These are phyloP conservation scores for Viola odorata DNA, from an alignment of 345 rosid species.

Conservation along the genomic window DNA sequence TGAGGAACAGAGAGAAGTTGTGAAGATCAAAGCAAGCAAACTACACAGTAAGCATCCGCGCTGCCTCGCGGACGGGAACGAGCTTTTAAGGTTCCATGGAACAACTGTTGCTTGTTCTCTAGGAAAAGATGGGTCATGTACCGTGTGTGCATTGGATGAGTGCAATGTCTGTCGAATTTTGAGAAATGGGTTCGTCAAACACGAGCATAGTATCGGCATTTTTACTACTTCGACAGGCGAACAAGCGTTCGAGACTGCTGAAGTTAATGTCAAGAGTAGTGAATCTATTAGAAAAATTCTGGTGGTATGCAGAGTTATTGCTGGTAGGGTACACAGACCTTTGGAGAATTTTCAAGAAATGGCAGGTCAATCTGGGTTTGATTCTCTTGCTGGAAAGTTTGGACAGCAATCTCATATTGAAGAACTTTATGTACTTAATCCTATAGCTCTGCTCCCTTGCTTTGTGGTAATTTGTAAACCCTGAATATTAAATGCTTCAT, in stretches of 20 bases:
- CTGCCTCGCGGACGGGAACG: slow-evolving; percentile 72
- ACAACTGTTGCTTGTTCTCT: slow-evolving; percentile 46
- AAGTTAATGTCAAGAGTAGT: slow-evolving; percentile 10
- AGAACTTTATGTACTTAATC: slow-evolving; percentile 49
- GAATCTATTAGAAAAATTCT: slow-evolving; percentile 29
- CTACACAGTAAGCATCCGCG: slow-evolving; percentile 52
- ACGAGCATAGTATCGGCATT: slow-evolving; percentile 31
- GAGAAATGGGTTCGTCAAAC: slow-evolving; percentile 41
- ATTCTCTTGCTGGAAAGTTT: slow-evolving; percentile 54
- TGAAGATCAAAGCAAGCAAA: slow-evolving; percentile 51
- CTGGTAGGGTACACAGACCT: slow-evolving; percentile 58
- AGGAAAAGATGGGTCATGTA: slow-evolving; percentile 31
- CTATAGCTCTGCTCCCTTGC: slow-evolving; percentile 68
- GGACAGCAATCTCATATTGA: slow-evolving; percentile 32
- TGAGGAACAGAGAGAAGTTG: slow-evolving; percentile 56
- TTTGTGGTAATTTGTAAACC: slow-evolving; percentile 53
- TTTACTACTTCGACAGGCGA: slow-evolving; percentile 47
- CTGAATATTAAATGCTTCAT: slow-evolving; percentile 9
- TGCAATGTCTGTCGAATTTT: slow-evolving; percentile 57
- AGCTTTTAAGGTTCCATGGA: slow-evolving; percentile 58
- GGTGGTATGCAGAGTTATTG: slow-evolving; percentile 64
- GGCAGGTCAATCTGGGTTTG: slow-evolving; percentile 40
- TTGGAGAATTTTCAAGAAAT: slow-evolving; percentile 34
- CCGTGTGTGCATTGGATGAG: slow-evolving; percentile 34
- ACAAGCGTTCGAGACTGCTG: slow-evolving; percentile 38